A percentile compares a stretch with the other conserved stretches of the same genome.
Evolutionary conservation across 805 yeast genomes (phyloP).

Genomic region (Kockiozyma suomiensis): DNA sequence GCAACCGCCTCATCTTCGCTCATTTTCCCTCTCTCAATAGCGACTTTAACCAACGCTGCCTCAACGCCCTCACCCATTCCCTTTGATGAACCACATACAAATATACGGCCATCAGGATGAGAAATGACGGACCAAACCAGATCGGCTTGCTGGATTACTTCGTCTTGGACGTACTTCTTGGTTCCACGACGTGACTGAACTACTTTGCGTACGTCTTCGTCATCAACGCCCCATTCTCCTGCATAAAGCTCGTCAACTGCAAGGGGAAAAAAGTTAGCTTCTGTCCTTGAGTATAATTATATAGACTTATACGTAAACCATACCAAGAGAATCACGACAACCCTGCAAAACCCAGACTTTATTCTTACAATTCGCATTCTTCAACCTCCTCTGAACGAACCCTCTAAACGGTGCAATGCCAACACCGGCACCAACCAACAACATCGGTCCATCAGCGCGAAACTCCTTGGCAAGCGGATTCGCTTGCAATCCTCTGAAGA

Average conservation of each 20-base stretch:
- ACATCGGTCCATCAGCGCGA: constrained; percentile 39
- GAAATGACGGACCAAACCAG: constrained; percentile 37
- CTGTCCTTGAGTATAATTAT: background rate
- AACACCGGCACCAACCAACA: constrained; percentile 40
- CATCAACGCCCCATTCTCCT: constrained; percentile 39
- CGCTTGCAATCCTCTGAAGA: constrained; percentile 38
- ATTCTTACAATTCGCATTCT: constrained; percentile 36
- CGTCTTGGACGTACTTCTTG: constrained; percentile 38
- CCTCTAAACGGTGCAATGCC: constrained; percentile 40
- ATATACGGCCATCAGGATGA: constrained; percentile 38
- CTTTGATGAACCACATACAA: constrained; percentile 37
- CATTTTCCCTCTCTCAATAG: constrained; percentile 32
- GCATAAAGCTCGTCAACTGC: constrained; percentile 37
- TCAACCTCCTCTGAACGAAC: constrained; percentile 38
- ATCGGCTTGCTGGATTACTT: constrained; percentile 33
- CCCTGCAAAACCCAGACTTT: constrained; percentile 40
- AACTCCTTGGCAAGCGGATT: constrained; percentile 39
- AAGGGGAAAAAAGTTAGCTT: too few species aligned
- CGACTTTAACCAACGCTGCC: constrained; percentile 34
- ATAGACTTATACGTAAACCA: background rate
- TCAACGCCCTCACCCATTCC: constrained; percentile 40
- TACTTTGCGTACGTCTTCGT: constrained; percentile 33
- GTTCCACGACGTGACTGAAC: constrained; percentile 38
- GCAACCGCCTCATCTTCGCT: constrained; percentile 28
- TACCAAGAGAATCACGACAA: constrained; percentile 36